phyloP scores from a whole-genome alignment of 805 yeast genomes.

The Metschnikowia borealis region DNA sequence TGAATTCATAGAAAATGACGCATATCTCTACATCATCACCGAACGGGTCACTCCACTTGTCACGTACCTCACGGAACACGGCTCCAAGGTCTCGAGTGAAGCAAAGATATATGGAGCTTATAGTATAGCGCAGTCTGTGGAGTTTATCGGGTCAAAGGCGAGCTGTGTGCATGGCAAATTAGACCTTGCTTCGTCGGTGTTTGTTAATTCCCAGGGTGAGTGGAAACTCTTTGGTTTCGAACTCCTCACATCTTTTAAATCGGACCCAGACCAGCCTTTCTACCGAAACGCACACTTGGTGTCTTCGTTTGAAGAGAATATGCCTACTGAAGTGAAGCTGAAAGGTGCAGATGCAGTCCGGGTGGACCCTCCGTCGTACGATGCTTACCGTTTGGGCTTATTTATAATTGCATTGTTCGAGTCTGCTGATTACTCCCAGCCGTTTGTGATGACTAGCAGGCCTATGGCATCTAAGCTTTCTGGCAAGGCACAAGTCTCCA shows the following conservation, averaged over 20 bases:
- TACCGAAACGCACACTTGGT: constrained; percentile 31
- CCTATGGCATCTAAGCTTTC: constrained; percentile 4
- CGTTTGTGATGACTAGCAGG: background rate
- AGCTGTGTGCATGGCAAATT: constrained; percentile 63
- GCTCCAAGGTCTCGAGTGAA: constrained; percentile 25
- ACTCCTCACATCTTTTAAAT: constrained; percentile 45
- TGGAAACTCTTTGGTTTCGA: constrained; percentile 88
- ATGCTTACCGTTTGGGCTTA: constrained; percentile 61
- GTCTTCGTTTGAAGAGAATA: constrained; percentile 23
- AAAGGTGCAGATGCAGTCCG: constrained; percentile 42
- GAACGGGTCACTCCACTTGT: constrained; percentile 60
- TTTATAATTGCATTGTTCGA: constrained; percentile 48
- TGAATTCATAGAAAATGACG: constrained; percentile 63
- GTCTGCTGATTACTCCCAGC: constrained; percentile 11
- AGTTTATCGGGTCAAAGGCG: constrained; percentile 55
- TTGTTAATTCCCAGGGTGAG: constrained; percentile 64
- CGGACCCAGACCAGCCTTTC: constrained; percentile 44
- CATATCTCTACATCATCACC: constrained; percentile 54
- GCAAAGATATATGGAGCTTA: constrained; percentile 52
- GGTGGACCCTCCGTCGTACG: constrained; percentile 45
- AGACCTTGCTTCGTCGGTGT: constrained; percentile 49
- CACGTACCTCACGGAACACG: constrained; percentile 32
- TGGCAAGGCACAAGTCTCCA: constrained; percentile 28
- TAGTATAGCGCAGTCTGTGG: constrained; percentile 50
- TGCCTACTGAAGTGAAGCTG: constrained; percentile 47